Evolutionary conservation across 108 stramenopile genomes (phyloP), one percentile per base, ranked within the genome.

Genomic region (Cyclotella cryptica): DNA sequence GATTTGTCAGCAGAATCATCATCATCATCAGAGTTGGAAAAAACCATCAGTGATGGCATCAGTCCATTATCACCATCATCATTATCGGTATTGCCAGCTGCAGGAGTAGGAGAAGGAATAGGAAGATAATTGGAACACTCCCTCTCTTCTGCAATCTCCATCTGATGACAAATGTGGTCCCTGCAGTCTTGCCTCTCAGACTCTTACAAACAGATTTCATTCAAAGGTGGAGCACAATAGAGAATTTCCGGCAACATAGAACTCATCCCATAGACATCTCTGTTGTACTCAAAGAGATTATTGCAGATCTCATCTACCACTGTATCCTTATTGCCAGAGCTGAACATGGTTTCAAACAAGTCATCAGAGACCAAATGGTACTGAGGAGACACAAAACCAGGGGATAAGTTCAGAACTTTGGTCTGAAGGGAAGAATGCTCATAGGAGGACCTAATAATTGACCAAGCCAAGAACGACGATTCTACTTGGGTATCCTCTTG

Each of bases 361-460:
- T 86, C 81, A 63, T 88, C 88, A 60, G 72, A 85, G 12, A 86
- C 84, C 1, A 86, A 69, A 66, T 88, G 85, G 39, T 61, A 84
- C 44, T 88, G 88, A 28, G 85, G 80, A 14, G 80, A 67, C 41
- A 88, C 63, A 28, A 17, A 27, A n/a, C 69, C 65, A 14, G 88
- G 86, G 3, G 35, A n/a, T 0, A 80, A 14, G 53, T 85, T 86
- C 0, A 29, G 74, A 13, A 88, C 60, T 2, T 78, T 24, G 19
- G 53, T 58, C 12, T 84, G 75, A 0, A 58, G 24, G 12, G 64
- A 58, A 18, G 79, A 68, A 66, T 86, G 85, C 0, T 74, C 45
- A 43, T 52, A 49, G 21, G 65, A 19, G 76, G 53, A 17, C 85
- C 83, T 45, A 88, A 45, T 53, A 66, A 86, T 29, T 61, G 42